Conservation (phyloP, 352 stramenopile genomes). For the Phytophthora tentaculata region DNA sequence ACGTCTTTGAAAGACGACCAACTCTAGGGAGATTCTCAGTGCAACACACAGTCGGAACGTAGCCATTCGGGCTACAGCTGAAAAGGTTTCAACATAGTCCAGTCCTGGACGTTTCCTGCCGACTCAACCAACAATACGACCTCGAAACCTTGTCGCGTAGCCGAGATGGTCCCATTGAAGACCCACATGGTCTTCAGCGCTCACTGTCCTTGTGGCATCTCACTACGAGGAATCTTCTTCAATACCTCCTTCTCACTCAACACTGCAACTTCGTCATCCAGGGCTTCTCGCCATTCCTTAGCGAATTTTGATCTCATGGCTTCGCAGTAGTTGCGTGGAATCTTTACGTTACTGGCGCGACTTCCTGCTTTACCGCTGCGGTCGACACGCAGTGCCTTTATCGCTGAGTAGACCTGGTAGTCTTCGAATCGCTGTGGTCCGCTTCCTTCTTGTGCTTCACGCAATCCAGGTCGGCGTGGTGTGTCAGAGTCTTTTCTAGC, state of each 20-base stretch:
- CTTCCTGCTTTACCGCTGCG: background rate
- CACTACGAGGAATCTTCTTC: background rate
- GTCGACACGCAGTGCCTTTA: constrained; percentile 1
- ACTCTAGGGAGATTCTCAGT: background rate
- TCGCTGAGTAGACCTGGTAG: background rate
- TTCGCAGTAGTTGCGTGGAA: constrained; percentile 1
- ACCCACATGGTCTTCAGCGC: constrained; percentile 9
- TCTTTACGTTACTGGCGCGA: constrained; percentile 5
- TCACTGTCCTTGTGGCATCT: background rate
- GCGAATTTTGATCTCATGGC: constrained; percentile 10
- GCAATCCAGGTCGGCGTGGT: background rate
- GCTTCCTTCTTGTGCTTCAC: no score
- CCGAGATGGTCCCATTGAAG: constrained; percentile 5
- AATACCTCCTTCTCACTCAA: constrained; percentile 3
- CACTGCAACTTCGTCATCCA: constrained; percentile 3
- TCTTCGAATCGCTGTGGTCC: no score
- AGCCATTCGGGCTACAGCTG: background rate
- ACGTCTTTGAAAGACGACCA: background rate
- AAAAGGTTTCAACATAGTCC: background rate
- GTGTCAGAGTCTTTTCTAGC: no score
- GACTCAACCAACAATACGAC: constrained; percentile 1
- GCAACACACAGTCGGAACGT: background rate
- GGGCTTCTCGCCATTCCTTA: background rate
- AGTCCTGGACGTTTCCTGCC: constrained; percentile 2
- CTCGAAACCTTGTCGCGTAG: background rate